Conservation (phyloP, 2,329 filamentous ascomycete genomes). For the Fusarium ambrosium region DNA sequence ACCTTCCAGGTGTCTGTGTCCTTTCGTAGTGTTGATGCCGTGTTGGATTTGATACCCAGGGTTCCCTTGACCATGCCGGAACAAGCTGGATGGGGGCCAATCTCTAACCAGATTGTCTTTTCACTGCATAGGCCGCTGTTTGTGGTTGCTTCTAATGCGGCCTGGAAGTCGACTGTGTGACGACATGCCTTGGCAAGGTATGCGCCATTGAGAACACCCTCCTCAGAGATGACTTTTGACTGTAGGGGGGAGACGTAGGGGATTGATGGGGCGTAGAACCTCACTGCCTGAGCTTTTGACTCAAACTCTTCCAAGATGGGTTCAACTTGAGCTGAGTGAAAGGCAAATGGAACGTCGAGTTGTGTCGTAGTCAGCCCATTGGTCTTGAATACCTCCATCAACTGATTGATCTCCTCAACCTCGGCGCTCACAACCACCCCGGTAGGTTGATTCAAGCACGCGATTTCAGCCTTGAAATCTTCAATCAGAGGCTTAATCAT, state of each 20-base stretch:
- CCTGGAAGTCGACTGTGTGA: conserved; percentile 75
- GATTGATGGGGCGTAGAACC: conserved; percentile 57
- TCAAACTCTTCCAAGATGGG: conserved; percentile 71
- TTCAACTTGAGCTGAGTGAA: conserved; percentile 68
- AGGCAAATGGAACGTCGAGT: conserved; percentile 66
- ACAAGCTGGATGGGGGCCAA: conserved; percentile 77
- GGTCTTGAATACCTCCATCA: conserved; percentile 53
- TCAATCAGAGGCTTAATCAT: conserved; percentile 12
- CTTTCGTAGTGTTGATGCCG: conserved; percentile 72
- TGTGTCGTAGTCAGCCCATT: conserved; percentile 60
- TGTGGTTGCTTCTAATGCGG: conserved; percentile 67
- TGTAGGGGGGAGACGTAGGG: conserved; percentile 78
- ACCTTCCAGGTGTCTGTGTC: conserved; percentile 76
- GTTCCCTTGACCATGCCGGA: conserved; percentile 73
- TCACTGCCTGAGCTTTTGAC: conserved; percentile 55
- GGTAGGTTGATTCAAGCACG: conserved; percentile 81
- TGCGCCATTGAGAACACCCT: conserved; percentile 61
- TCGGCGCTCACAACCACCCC: conserved; percentile 78
- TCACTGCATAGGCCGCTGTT: conserved; percentile 64
- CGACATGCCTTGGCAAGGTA: conserved; percentile 74
- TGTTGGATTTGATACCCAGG: conserved; percentile 64
- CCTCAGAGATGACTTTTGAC: conserved; percentile 65
- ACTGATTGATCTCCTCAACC: conserved; percentile 57
- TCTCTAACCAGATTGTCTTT: conserved; percentile 74
- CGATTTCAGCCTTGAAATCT: conserved; percentile 63